Percentiles rank a stretch among this genome's conserved stretches.
Evolutionary conservation across 371 early-diverging fungal genomes (phyloP).

Genomic region (Rhizopus arrhizus): DNA sequence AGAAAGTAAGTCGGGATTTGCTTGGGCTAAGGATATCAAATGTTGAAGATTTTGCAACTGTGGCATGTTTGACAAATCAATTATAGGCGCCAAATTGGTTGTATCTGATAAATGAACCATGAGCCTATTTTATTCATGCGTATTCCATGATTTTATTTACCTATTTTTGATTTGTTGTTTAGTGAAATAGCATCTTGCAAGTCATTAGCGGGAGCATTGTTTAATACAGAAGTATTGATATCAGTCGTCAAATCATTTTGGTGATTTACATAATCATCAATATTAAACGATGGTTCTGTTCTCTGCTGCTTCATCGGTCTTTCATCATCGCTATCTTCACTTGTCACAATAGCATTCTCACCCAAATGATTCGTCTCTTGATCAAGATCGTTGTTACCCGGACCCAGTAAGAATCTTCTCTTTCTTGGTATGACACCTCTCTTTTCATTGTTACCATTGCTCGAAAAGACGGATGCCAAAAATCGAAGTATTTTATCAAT

Average conservation of each 20-base stretch:
- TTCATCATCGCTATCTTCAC: constrained; percentile 4
- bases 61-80: constrained; percentile 21
- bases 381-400: constrained; percentile 21
- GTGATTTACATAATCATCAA: constrained; percentile 30
- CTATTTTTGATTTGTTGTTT: constrained; percentile 29
- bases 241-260: constrained; percentile 17
- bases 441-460: constrained; percentile 43
- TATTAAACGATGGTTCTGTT: constrained; percentile 14
- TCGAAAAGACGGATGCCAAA: constrained; percentile 76
- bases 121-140: too few species aligned
- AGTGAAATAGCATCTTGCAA: constrained; percentile 35
- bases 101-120: background rate
- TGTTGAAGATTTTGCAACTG: constrained; percentile 30
- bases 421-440: constrained; percentile 52
- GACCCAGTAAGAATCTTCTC: constrained; percentile 43
- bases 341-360: background rate
- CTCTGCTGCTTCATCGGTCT: constrained; percentile 17
- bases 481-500: constrained; percentile 89
- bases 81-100: background rate
- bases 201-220: constrained; percentile 10
- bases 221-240: constrained; percentile 5
- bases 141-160: constrained; percentile 10
- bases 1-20: constrained; percentile 28
- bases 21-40: constrained; percentile 36
- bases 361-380: constrained; percentile 12